Conservation (phyloP, 1,284 basidiomycete species). For the Pseudozyma hubeiensis region DNA sequence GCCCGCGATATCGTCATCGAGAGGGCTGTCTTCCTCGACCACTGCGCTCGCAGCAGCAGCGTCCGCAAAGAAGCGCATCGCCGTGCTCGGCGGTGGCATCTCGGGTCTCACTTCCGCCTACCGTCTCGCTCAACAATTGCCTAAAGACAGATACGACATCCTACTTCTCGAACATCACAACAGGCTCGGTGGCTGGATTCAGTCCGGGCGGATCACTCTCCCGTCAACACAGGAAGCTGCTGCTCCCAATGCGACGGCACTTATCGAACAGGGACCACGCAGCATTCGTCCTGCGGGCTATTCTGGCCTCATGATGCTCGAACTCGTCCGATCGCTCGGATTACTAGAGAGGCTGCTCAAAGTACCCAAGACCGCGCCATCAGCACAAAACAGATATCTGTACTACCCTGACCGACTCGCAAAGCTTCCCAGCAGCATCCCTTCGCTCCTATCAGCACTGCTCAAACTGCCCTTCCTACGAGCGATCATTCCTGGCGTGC, state of each 20-base stretch:
- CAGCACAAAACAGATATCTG: conserved; percentile 80
- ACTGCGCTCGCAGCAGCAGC: conserved; percentile 10
- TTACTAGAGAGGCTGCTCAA: conserved; percentile 75
- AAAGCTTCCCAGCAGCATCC: conserved; percentile 72
- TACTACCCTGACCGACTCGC: conserved; percentile 74
- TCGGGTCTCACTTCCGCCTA: conserved; percentile 84
- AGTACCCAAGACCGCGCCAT: conserved; percentile 76
- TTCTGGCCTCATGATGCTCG: conserved; percentile 72
- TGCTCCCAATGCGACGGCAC: conserved; percentile 25
- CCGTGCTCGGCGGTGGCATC: conserved; percentile 83
- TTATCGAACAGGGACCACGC: conserved; percentile 63
- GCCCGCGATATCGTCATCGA: neutral
- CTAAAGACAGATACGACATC: conserved; percentile 72
- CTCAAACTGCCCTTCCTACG: conserved; percentile 59
- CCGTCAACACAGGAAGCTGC: conserved; percentile 2
- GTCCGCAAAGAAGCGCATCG: conserved; percentile 61
- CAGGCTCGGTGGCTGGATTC: conserved; percentile 85
- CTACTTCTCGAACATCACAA: conserved; percentile 77
- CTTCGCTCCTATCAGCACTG: conserved; percentile 66
- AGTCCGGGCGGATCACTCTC: conserved; percentile 74
- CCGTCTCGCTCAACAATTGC: conserved; percentile 78
- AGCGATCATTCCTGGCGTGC: conserved; percentile 44
- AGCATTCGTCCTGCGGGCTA: conserved; percentile 62
- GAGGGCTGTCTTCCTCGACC: conserved; percentile 16
- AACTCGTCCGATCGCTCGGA: conserved; percentile 80